These are phyloP conservation scores for Pythium apleroticum DNA, from an alignment of 352 stramenopile species.

Conservation along the genomic window DNA sequence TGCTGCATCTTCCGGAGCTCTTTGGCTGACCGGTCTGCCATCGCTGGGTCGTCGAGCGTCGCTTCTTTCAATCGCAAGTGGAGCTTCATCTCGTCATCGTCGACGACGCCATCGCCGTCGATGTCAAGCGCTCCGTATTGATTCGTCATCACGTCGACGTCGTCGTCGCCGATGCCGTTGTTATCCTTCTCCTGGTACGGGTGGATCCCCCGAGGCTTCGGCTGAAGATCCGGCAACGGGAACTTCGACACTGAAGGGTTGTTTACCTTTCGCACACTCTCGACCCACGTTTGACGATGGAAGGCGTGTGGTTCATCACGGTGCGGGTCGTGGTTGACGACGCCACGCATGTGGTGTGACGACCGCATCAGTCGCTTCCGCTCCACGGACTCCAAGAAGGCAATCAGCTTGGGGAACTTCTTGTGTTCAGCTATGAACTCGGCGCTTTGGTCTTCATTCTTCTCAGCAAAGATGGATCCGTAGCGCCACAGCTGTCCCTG, in stretches of 20 bases:
- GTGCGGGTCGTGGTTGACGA: conserved; percentile 21
- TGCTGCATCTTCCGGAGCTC: conserved; percentile 41
- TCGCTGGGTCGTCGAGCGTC: conserved; percentile 18
- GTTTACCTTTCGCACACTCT: conserved; percentile 57
- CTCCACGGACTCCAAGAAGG: conserved; percentile 59
- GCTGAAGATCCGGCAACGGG: conserved; percentile 46
- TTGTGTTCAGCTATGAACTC: conserved; percentile 64
- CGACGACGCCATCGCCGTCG: conserved; percentile 59
- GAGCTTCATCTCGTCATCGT: conserved; percentile 66
- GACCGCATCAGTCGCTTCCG: conserved; percentile 59
- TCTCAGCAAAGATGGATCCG: conserved; percentile 60
- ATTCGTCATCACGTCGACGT: conserved; percentile 36
- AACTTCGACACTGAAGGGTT: conserved; percentile 44
- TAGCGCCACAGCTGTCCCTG: conserved; percentile 65
- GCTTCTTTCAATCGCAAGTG: conserved; percentile 46
- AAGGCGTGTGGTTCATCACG: conserved; percentile 8
- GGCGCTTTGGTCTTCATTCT: conserved; percentile 54
- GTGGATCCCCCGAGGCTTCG: conserved; percentile 31
- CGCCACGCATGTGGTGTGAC: conserved; percentile 45
- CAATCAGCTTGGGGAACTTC: conserved; percentile 67
- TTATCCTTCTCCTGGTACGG: conserved; percentile 26
- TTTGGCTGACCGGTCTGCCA: conserved; percentile 6
- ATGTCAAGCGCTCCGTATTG: conserved; percentile 56
- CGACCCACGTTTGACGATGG: conserved; percentile 54
- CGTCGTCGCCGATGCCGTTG: conserved; percentile 4